A percentile compares a stretch with the other conserved stretches of the same genome.
Conservation (phyloP, 331 rosid species). For the Malus hybrid region DNA sequence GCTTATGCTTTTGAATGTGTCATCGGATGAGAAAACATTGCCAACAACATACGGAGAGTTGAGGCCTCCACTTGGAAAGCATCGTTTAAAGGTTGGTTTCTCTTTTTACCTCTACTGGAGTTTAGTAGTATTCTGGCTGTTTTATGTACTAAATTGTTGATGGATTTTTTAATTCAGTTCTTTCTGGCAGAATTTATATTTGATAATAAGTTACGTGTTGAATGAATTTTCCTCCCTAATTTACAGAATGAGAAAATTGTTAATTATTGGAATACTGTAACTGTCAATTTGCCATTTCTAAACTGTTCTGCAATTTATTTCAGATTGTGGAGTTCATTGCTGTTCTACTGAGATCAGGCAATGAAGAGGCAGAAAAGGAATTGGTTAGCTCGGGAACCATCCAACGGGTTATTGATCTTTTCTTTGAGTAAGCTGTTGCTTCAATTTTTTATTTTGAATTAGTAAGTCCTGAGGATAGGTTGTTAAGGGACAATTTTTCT, state of each 20-base stretch:
- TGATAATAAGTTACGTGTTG: background rate
- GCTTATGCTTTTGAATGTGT: conserved; percentile 64
- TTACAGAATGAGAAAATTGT: background rate
- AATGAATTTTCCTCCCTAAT: background rate
- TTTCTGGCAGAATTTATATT: background rate
- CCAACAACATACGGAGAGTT: conserved; percentile 93
- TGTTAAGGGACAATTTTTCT: background rate
- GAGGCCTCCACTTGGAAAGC: conserved; percentile 97
- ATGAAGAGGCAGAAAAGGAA: conserved; percentile 78
- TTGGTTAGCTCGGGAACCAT: conserved; percentile 82
- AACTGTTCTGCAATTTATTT: conserved; percentile 17
- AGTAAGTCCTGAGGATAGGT: background rate
- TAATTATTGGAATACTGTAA: background rate
- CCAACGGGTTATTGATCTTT: conserved; percentile 77
- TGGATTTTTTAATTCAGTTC: background rate
- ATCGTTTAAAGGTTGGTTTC: conserved; percentile 79
- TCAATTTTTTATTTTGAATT: background rate
- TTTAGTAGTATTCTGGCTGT: background rate
- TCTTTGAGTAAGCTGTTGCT: conserved; percentile 72
- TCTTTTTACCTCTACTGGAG: background rate
- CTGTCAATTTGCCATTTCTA: background rate
- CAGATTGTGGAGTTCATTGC: conserved; percentile 95
- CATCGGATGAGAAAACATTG: conserved; percentile 66
- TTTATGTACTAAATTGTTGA: background rate
- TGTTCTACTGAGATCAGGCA: conserved; percentile 71